Evolutionary conservation across 257 asterid genomes (phyloP), one percentile per base, ranked within the genome.

Genomic region (Sherardia arvensis): DNA sequence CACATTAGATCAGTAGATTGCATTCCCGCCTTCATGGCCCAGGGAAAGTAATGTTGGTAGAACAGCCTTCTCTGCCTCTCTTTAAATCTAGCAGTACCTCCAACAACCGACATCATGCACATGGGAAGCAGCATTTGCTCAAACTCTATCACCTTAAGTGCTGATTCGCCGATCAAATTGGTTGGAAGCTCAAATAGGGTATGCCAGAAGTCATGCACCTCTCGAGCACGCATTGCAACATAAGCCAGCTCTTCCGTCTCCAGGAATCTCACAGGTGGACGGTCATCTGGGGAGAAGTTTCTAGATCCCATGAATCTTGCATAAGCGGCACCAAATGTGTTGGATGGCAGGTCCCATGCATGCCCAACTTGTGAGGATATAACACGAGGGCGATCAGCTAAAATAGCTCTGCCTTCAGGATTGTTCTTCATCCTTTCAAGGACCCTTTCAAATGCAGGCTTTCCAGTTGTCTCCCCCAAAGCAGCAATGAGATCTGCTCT

Each of bases 221-320:
- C 97, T 9, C 99, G 97, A 17, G 99, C 97, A 29, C 99, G 96
- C 64, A 88, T 90, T 7, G 95, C 95, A 61, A 93, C 95, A 33
- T 85, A 93, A 33, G 97, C 94, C 68, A 85, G 65, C 54, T 93
- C 99, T 33, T 93, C 97, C 1, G 95, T 74, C 76, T 90, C 99
- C 95, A 93, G 87, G 82, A 93, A 93, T 73, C 95, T 83, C 65
- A 90, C 95, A 3, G 99, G 99, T 58, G 99, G 97, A 26, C 99
- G 75, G 53, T 90, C 96, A 73, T 90, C 92, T 0, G 97, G 99
- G 48, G 99, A 90, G 84, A 93, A 93, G 51, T 90, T 93, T 66
- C 95, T 79, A 18, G 92, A 85, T 75, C 96, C 99, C 99, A 93
- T 93, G 61, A 93, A 93, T 33, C 73, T 84, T 33, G 97, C 97